Conservation (phyloP, 1,139 yeast species). For the Candida freyschussii region DNA sequence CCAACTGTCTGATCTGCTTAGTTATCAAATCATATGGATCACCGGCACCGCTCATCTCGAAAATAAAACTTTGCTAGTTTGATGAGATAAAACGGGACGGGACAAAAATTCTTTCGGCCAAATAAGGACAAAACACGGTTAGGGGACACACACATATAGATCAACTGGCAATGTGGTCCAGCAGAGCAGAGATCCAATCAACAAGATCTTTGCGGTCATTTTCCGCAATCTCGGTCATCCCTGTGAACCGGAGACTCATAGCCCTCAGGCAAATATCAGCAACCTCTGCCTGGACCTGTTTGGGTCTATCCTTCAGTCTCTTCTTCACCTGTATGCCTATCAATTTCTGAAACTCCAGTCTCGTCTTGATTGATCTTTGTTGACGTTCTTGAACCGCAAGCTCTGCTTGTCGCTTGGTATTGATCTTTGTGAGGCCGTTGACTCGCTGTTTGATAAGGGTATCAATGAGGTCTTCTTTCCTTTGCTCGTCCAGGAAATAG, state of each 20-base stretch:
- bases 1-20: too few relatives aligned
- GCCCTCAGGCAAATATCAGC: constrained; percentile 24
- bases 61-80: too few relatives aligned
- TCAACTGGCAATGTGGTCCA: too few relatives aligned
- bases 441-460: constrained; percentile 15
- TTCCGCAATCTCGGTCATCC: constrained; percentile 8
- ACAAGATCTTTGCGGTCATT: constrained; percentile 11
- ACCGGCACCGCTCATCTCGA: too few relatives aligned
- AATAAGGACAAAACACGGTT: too few relatives aligned
- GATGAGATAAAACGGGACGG: too few relatives aligned
- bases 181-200: constrained; percentile 16
- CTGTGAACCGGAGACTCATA: constrained; percentile 19
- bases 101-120: too few relatives aligned
- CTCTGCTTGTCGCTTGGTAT: constrained; percentile 18
- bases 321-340: constrained; percentile 16
- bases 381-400: constrained; percentile 18
- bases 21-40: too few relatives aligned
- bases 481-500: constrained; percentile 21
- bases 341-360: constrained; percentile 17
- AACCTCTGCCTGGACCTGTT: constrained; percentile 17
- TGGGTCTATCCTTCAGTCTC: constrained; percentile 12
- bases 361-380: constrained; percentile 9
- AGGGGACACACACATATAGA: too few relatives aligned
- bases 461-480: constrained; percentile 24
- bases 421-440: constrained; percentile 12